These are phyloP conservation scores for Flaveria floridana DNA, from an alignment of 140 eudicot species.

Conservation along the genomic window DNA sequence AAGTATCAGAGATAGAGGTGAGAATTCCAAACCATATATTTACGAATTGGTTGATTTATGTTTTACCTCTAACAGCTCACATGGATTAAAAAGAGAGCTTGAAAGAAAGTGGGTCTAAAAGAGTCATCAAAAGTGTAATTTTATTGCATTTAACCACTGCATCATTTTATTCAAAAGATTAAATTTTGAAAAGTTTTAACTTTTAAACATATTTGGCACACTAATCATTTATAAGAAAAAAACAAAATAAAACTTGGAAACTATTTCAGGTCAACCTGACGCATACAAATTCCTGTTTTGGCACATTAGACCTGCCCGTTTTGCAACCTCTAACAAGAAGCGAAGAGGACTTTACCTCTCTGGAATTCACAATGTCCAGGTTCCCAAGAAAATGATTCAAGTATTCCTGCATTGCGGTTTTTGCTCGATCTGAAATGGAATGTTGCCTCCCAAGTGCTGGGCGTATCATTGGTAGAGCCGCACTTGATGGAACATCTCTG, in stretches of 20 bases:
- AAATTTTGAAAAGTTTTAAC: not conserved
- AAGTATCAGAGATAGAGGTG: not conserved
- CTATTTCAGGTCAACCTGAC: slow-evolving; percentile 3
- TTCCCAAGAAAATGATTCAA: slow-evolving; percentile 92
- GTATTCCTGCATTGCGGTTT: slow-evolving; percentile 91
- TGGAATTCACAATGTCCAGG: slow-evolving; percentile 84
- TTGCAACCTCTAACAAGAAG: slow-evolving; percentile 20
- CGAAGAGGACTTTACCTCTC: slow-evolving; percentile 57
- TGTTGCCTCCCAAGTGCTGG: slow-evolving; percentile 90
- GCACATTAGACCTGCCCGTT: not conserved
- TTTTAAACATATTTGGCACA: not conserved
- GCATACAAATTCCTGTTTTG: not conserved
- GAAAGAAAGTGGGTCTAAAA: not conserved
- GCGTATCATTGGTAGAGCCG: slow-evolving; percentile 88
- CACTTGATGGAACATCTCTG: slow-evolving; percentile 99
- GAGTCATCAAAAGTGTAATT: slow-evolving; percentile 10
- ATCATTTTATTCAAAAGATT: not conserved
- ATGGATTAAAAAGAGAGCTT: not conserved
- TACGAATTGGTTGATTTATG: not conserved
- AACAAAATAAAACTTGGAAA: not conserved
- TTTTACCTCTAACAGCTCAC: not conserved
- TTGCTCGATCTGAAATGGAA: slow-evolving; percentile 91
- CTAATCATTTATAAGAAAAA: not conserved
- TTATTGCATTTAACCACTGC: not conserved
- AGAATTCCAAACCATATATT: not conserved